A percentile compares a stretch with the other conserved stretches of the same genome.
phyloP scores from a whole-genome alignment of 1,284 basidiomycete species.

The Somion occarium region DNA sequence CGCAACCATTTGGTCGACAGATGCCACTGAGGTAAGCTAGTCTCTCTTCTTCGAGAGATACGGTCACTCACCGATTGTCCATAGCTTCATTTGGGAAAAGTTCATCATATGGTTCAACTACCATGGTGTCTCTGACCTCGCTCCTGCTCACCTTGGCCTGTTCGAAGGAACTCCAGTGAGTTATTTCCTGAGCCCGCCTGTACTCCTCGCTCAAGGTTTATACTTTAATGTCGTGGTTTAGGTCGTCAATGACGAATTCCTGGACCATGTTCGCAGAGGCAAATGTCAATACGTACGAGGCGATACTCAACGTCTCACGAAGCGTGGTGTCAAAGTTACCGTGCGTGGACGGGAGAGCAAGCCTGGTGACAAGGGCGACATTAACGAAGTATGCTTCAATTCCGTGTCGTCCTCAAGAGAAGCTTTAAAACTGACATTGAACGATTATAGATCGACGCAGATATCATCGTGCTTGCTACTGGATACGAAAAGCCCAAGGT shows the following conservation, averaged over 20 bases:
- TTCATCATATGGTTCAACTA: constrained; percentile 50
- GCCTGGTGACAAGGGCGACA: constrained; percentile 26
- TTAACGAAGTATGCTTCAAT: constrained; percentile 27
- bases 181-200: too few relatives aligned
- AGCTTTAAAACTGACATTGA: not conserved
- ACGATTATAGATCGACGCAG: constrained; percentile 35
- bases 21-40: constrained; percentile 41
- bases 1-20: constrained; percentile 55
- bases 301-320: constrained; percentile 42
- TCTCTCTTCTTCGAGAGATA: constrained; percentile 6
- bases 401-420: constrained; percentile 8
- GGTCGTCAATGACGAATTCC: constrained; percentile 57
- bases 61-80: not conserved
- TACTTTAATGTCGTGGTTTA: too few relatives aligned
- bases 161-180: constrained; percentile 45
- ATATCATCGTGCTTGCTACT: constrained; percentile 58
- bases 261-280: constrained; percentile 46
- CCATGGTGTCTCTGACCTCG: constrained; percentile 43
- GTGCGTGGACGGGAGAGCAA: constrained; percentile 26
- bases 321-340: constrained; percentile 37
- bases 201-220: too few relatives aligned
- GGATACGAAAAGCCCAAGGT: constrained; percentile 56
- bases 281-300: constrained; percentile 50
- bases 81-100: constrained; percentile 48
- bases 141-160: constrained; percentile 37